Base-by-base conservation (phyloP, 371 early-diverging fungal genomes). In the Lichtheimia ramosa region DNA sequence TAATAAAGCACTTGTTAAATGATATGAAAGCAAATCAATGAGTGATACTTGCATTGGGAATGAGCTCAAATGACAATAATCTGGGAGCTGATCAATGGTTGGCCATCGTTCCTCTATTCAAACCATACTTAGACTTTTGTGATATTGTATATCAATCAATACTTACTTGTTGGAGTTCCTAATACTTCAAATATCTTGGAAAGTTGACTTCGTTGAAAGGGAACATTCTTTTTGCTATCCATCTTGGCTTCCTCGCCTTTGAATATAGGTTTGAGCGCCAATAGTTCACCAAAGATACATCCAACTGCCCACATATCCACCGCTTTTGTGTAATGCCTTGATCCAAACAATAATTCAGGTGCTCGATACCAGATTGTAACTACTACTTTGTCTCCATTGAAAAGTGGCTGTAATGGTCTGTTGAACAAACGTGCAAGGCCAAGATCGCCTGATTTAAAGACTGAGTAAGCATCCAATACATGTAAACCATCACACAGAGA, bases 301-400 rank as follows among this genome's bases (percentile, higher is more conserved):
- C 98, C 98, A 3, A 95, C 83, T 4, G 95, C 93, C 98, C 98
- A 98, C 71, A 97, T 90, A 71, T 90, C 93, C 15, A 99, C 83
- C 5, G 96, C 94, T 56, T 89, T 94, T 13, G 94, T 91, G 69
- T 99, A 98, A 69, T 96, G 93, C 16, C 92, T 77, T 2, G 91
- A 79, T 13, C 98, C 97, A n/a, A 95, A 79, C 21, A 99, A 73
- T 16, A 99, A 74, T 69, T 99, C 99, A 0, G 98, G 98, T 1
- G 98, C 88, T 41, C 99, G 86, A 71, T 99, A 99, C 97, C 97
- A 97, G 46, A 96, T 90, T 0, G 99, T 99, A 4, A 98, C 96
- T 5, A 99, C 98, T 0, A 96, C 93, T 65, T 95, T 94, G 70
- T 96, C 96, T 3, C 94, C 92, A 59, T 83, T 87, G 61, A 88